Base-by-base conservation (phyloP, 352 stramenopile species). In the Aphanomyces cochlioides region DNA sequence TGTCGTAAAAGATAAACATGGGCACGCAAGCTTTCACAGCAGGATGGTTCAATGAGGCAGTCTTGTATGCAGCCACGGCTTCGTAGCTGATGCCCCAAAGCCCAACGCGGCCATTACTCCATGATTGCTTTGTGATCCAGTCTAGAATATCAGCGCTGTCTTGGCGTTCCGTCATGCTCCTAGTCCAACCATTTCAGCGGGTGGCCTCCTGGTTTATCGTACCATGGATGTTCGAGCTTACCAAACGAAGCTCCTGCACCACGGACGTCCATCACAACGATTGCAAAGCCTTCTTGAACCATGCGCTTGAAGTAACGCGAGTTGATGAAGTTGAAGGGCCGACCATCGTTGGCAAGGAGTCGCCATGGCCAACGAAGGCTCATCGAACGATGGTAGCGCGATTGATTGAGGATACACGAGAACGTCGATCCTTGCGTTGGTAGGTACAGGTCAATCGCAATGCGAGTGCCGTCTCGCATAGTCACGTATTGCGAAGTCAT, bases 71-170 rank as follows among this genome's bases (percentile, higher is more conserved):
- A 39, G 67, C 67, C 28, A 67, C 75, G 34, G 58, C 74, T 67
- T 79, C 74, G 58, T 79, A 79, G 58, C 72, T 77, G 5, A 75
- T 43, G 4, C 74, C 74, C 72, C 72, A 79, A 15, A 79, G 50
- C 5, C 64, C 74, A 15, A 79, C 59, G 21, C 64, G 72, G 28
- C 74, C 72, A 57, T 73, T 75, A 60, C 72, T 74, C 67, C 72
- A 79, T 6, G 67, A 19, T 17, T 79, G 72, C 21, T 37, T 39
- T 15, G 64, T 58, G 47, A 79, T 75, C 74, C 74, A 79, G 50
- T 79, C 72, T 34, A 79, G n/a, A 17, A 79, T 54, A 36, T 77
- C 67, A 45, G 77, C 40, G 19, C 67, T 70, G 61, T 79, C 74
- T 34, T 72, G 37, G 19, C 37, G 47, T 47, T 68, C 47, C 19